Conservation (phyloP, 192 early-diverging fungal species). For the Rhizoclosmatium globosum region DNA sequence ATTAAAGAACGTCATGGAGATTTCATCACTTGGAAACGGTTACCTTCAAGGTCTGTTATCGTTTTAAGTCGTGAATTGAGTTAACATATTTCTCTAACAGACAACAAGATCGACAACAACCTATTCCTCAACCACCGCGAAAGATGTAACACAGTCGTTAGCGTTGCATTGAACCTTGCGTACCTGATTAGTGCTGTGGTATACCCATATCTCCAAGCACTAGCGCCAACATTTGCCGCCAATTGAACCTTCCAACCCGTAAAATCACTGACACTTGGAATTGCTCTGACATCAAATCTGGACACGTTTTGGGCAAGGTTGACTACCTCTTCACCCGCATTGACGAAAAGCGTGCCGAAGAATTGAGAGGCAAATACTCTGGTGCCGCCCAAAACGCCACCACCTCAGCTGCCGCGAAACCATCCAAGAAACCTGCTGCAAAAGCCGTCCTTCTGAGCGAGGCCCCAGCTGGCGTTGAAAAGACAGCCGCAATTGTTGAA, state of each 20-base stretch:
- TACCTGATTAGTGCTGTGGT: constrained; percentile 89
- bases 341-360: constrained; percentile 83
- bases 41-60: constrained; percentile 80
- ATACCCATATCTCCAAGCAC: constrained; percentile 94
- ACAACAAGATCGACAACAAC: constrained; percentile 89
- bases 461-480: constrained; percentile 54
- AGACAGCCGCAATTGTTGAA: constrained; percentile 55
- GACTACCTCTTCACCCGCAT: constrained; percentile 93
- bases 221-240: constrained; percentile 76
- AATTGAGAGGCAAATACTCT: constrained; percentile 82
- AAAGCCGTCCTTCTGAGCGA: constrained; percentile 40
- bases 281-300: constrained; percentile 75
- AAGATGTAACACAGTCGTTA: constrained; percentile 89
- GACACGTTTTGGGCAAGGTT: constrained; percentile 84
- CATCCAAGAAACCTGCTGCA: constrained; percentile 41
- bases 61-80: not conserved
- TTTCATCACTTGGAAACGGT: constrained; percentile 92
- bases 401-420: constrained; percentile 14
- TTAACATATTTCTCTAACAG: constrained; percentile 33
- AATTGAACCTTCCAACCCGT: constrained; percentile 85
- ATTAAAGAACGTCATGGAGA: constrained; percentile 89
- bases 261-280: constrained; percentile 77
- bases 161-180: constrained; percentile 82
- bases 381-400: constrained; percentile 52
- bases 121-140: constrained; percentile 80